A percentile compares a stretch with the other conserved stretches of the same genome.
phyloP scores from a whole-genome alignment of 164 flowering plant species.

The Tetracentron sinense region DNA sequence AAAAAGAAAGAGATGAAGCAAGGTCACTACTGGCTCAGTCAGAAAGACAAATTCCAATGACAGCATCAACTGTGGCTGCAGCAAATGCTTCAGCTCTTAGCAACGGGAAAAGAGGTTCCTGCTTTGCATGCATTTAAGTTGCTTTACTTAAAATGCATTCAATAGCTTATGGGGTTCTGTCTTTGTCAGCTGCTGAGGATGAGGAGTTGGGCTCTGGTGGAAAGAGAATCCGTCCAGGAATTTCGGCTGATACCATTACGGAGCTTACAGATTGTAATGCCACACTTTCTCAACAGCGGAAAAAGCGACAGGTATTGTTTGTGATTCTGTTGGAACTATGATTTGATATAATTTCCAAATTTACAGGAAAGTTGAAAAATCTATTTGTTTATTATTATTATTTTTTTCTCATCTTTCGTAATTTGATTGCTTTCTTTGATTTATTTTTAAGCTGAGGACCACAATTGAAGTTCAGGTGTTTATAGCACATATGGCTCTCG shows the following conservation, averaged over 20 bases:
- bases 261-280: slow-evolving; percentile 89
- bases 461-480: too few relatives aligned
- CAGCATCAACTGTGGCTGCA: slow-evolving; percentile 33
- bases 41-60: slow-evolving; percentile 70
- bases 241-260: slow-evolving; percentile 57
- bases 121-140: not conserved
- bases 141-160: not conserved
- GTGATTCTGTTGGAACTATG: too few relatives aligned
- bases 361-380: not conserved
- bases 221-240: slow-evolving; percentile 66
- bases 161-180: not conserved
- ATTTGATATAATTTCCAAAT: not conserved
- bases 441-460: not conserved
- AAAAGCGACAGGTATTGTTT: slow-evolving; percentile 77
- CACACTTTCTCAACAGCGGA: slow-evolving; percentile 80
- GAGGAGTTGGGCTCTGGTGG: slow-evolving; percentile 62
- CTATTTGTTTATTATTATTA: not conserved
- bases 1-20: slow-evolving; percentile 96
- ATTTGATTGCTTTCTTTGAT: too few relatives aligned
- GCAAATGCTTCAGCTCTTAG: slow-evolving; percentile 47
- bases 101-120: slow-evolving; percentile 89
- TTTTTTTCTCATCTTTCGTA: not conserved
- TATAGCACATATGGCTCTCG: too few relatives aligned
- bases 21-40: slow-evolving; percentile 67
- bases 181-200: slow-evolving; percentile 56